phyloP scores from a whole-genome alignment of 2,329 filamentous ascomycete genomes.

The Beauveria bassiana region DNA sequence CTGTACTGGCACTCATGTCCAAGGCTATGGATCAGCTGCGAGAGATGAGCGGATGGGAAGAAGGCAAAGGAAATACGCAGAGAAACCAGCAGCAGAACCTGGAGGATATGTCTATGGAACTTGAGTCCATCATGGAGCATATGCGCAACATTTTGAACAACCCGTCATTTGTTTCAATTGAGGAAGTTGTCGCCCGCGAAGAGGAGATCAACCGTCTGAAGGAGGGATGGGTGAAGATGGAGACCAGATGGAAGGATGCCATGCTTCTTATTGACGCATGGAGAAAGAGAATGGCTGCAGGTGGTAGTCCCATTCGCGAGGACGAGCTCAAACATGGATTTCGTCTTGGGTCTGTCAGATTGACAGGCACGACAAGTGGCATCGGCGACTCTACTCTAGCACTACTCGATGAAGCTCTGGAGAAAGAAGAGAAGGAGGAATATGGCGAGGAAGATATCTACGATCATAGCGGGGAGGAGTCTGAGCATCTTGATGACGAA shows the following conservation, averaged over 20 bases:
- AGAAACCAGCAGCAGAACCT: slow-evolving; percentile 31
- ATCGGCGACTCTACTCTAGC: slow-evolving; percentile 13
- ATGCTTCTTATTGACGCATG: slow-evolving; percentile 87
- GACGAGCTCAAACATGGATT: slow-evolving; percentile 63
- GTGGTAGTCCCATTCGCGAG: slow-evolving; percentile 61
- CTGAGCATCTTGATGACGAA: slow-evolving; percentile 38
- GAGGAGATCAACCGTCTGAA: slow-evolving; percentile 80
- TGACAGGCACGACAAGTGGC: slow-evolving; percentile 42
- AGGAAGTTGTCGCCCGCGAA: slow-evolving; percentile 88
- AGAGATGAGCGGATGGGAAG: slow-evolving; percentile 54
- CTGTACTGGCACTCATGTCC: slow-evolving; percentile 62
- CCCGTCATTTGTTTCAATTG: slow-evolving; percentile 89
- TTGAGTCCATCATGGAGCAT: slow-evolving; percentile 72
- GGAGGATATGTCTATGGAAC: slow-evolving; percentile 64
- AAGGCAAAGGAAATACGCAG: slow-evolving; percentile 27
- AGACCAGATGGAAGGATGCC: slow-evolving; percentile 81
- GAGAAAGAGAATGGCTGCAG: slow-evolving; percentile 71
- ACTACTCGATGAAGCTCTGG: neutral
- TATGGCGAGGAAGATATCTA: slow-evolving; percentile 18
- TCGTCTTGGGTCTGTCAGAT: slow-evolving; percentile 51
- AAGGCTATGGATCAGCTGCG: slow-evolving; percentile 65
- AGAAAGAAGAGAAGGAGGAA: neutral
- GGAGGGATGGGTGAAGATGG: slow-evolving; percentile 89
- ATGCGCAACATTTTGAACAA: slow-evolving; percentile 82
- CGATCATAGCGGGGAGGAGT: slow-evolving; percentile 29